Conservation (phyloP, 805 yeast genomes). For the Monosporozyma yasuniensis region DNA sequence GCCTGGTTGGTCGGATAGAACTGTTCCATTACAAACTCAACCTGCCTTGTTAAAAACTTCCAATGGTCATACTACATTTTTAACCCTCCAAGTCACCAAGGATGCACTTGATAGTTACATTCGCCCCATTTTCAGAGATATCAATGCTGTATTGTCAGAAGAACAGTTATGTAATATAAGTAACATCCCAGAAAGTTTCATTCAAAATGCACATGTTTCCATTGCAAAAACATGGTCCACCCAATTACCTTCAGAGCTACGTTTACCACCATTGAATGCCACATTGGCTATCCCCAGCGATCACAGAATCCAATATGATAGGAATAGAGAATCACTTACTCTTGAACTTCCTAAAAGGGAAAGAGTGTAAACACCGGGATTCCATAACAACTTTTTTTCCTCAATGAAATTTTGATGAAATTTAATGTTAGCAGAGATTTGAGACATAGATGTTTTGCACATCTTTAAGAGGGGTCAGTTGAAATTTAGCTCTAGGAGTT, state of each 20-base stretch:
- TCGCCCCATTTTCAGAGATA: not conserved
- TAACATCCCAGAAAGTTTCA: not conserved
- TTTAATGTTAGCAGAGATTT: not conserved
- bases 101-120: too few species aligned
- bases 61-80: not conserved
- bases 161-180: not conserved
- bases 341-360: not conserved
- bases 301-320: not conserved
- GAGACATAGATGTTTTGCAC: not conserved
- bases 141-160: not conserved
- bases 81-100: not conserved
- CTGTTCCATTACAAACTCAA: not conserved
- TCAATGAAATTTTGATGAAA: not conserved
- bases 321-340: not conserved
- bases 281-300: not conserved
- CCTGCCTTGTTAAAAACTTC: not conserved
- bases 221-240: not conserved
- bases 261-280: not conserved
- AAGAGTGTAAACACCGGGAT: not conserved
- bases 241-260: not conserved
- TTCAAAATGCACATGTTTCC: conserved; percentile 1
- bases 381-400: not conserved
- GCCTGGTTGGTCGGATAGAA: not conserved
- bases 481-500: not conserved
- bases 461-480: not conserved